phyloP scores from a whole-genome alignment of 2,329 filamentous ascomycete species.

The Talaromyces sp. region DNA sequence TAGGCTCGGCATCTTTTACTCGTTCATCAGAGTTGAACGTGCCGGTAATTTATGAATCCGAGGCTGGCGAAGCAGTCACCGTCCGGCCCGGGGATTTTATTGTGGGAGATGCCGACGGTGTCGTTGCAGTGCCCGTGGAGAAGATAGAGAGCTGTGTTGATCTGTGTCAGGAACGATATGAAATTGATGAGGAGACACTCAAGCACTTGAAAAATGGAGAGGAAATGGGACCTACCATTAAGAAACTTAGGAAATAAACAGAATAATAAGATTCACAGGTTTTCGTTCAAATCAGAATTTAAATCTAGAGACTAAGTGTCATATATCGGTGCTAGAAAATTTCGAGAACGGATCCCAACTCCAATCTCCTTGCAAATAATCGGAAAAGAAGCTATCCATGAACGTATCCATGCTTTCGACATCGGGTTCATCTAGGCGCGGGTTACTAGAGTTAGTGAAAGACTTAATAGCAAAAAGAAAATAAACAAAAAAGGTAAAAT shows the following conservation, averaged over 20 bases:
- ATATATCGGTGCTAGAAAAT: not conserved
- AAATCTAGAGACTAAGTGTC: not conserved
- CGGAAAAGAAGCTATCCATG: constrained; percentile 21
- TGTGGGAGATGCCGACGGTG: constrained; percentile 23
- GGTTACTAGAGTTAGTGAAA: not conserved
- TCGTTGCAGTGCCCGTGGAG: constrained; percentile 21
- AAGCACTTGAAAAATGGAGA: constrained; percentile 25
- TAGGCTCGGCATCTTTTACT: constrained; percentile 33
- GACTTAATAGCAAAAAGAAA: not conserved
- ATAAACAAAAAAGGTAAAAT: not conserved
- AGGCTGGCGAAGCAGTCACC: constrained; percentile 18
- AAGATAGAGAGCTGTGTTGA: constrained; percentile 26
- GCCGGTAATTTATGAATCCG: constrained; percentile 26
- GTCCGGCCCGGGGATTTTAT: constrained; percentile 33
- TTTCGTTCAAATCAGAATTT: not conserved
- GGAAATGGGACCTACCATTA: constrained; percentile 32
- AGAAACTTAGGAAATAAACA: constrained; percentile 27
- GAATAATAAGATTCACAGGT: not conserved
- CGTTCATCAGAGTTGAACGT: constrained; percentile 30
- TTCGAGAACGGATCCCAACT: constrained; percentile 22
- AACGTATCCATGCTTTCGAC: constrained; percentile 15
- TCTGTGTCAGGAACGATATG: constrained; percentile 28
- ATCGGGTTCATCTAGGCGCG: constrained; percentile 8
- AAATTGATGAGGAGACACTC: constrained; percentile 33
- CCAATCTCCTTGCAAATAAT: constrained; percentile 22